Evolutionary conservation across 2,329 filamentous ascomycete species (phyloP).

Genomic region (Didymella lethalis): DNA sequence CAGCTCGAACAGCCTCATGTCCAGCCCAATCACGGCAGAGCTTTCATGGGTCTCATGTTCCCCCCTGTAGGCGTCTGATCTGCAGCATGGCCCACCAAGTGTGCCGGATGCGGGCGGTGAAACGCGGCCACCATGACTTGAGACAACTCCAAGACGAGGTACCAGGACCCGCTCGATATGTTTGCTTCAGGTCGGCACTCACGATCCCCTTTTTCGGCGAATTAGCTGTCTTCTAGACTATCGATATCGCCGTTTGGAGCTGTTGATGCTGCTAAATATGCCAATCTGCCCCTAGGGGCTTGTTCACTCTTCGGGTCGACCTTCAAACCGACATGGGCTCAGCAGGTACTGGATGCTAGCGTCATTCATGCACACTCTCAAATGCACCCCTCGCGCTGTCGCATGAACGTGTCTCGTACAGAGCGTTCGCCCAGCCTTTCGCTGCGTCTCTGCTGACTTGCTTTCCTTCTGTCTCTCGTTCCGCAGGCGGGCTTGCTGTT

Average conservation of each 20-base stretch:
- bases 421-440: constrained; percentile 48
- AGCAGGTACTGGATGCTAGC: constrained; percentile 46
- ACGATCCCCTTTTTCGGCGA: constrained; percentile 28
- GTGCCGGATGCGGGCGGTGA: constrained; percentile 42
- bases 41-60: constrained; percentile 32
- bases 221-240: constrained; percentile 29
- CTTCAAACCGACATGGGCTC: constrained; percentile 50
- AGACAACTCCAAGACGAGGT: constrained; percentile 47
- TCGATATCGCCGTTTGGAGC: constrained; percentile 29
- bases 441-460: constrained; percentile 44
- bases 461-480: constrained; percentile 46
- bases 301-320: constrained; percentile 31
- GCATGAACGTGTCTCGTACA: constrained; percentile 47
- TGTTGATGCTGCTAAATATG: constrained; percentile 37
- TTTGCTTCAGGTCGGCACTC: constrained; percentile 30
- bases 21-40: constrained; percentile 26
- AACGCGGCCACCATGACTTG: constrained; percentile 43
- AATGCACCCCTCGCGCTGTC: constrained; percentile 43
- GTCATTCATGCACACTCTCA: constrained; percentile 50
- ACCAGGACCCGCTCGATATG: constrained; percentile 34
- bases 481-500: constrained; percentile 49
- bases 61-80: constrained; percentile 41
- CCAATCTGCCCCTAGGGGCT: constrained; percentile 30
- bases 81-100: constrained; percentile 25
- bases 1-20: constrained; percentile 12